Evolutionary conservation across 2,329 filamentous ascomycete species (phyloP), one percentile per base, ranked within the genome.

Genomic region (Aureobasidium subglaciale): DNA sequence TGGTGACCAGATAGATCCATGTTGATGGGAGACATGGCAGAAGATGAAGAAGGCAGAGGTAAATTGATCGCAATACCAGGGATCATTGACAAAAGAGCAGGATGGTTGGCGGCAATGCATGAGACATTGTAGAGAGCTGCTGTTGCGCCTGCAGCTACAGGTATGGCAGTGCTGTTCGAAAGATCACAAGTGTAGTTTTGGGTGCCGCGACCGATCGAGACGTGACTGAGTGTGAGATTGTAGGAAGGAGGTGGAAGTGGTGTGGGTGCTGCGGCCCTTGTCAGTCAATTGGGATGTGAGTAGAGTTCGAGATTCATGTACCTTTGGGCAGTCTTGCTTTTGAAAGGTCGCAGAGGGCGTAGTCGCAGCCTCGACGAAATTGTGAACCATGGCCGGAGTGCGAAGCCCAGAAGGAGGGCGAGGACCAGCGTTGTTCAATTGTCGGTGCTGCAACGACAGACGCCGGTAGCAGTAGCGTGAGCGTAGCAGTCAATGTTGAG

Each of bases 181-280:
- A 68, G 60, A 54, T 78, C 73, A 77, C 92, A 96, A 50, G 89
- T 95, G 77, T 96, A 97, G 79, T 96, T 96, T 74, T 96, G 85
- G 7, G 88, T 93, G 58, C 92, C 92, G 41, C 89, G 85, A 64
- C 92, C 92, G 59, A 96, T 77, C 67, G 87, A 88, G 55, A 96
- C 86, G 71, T 95, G 88, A 67, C 82, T 80, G 49, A 95, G 77
- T 3, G 67, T 74, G 27, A 88, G 75, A 56, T 85, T 87, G 6
- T 74, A 62, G 0, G 81, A 73, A 13, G 83, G 82, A 7, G 76
- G 60, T 13, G 86, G 83, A 6, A 95, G 78, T 15, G 80, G 58
- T 72, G 65, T 63, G 2, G 67, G 61, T 41, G 64, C 66, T 69
- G 58, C 4, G 0, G 5, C 10, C 4, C 29, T 10, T 24, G 43